Evolutionary conservation across 345 rosid species (phyloP), one percentile per base, ranked within the genome.

Genomic region (Chamaenerion angustifolium): DNA sequence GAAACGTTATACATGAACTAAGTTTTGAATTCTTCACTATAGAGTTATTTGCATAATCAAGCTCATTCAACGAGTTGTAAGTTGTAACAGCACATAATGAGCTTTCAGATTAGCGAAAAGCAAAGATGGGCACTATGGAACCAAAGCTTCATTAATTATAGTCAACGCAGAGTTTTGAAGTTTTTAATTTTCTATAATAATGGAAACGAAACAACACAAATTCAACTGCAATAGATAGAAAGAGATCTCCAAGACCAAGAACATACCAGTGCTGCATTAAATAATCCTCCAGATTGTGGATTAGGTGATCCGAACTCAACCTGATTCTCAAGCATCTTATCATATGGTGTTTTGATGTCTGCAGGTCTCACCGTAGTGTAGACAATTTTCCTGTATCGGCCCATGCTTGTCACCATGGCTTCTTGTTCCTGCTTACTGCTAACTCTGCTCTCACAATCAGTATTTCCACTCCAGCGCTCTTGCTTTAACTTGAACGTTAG

Each of bases 231-330:
- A 8, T 31, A 31, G 37, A 31, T 31, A 31, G 8, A 31, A 31
- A 31, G 37, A 8, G 37, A 8, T 31, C 37, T 31, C 27, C 16
- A 46, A 13, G 27, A 48, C 27, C 16, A 46, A 13, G 27, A 48
- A 57, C 61, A 37, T 47, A 60, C 64, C 58, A 60, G 23, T 60
- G 84, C 95, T 1, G 94, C 78, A 69, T 80, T 88, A 42, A 92
- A 74, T 47, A 80, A 78, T 5, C 95, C 88, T 40, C 90, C 90
- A 21, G 90, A 76, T 17, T 87, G 68, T 68, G 78, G 82, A 71
- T 92, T 95, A 0, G 96, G 96, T 9, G 94, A 84, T 2, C 98
- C 90, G 4, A 92, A 92, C 57, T 82, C 85, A 41, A 92, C 98
- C 56, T 73, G 66, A 70, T 92, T 87, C 61, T 73, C 94, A 2